Percentiles rank a stretch among this genome's conserved stretches.
Conservation (phyloP, 1,139 yeast genomes). For the Sugiyamaella novakii region DNA sequence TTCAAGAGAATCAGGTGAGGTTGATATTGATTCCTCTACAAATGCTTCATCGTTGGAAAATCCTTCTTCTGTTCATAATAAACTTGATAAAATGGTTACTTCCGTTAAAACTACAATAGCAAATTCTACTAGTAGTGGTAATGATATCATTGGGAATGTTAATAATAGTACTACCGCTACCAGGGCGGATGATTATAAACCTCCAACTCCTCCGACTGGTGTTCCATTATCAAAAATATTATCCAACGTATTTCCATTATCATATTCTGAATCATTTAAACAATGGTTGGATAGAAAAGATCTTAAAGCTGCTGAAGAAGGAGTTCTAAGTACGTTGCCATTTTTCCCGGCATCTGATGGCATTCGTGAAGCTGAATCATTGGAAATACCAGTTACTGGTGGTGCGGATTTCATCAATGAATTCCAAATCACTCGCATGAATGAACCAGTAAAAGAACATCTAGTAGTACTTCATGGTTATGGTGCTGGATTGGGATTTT, state of each 20-base stretch:
- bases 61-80: conserved; percentile 5
- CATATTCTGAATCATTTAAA: conserved; percentile 47
- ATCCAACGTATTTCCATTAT: conserved; percentile 41
- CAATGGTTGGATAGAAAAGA: conserved; percentile 50
- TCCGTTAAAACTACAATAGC: conserved; percentile 17
- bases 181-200: conserved; percentile 18
- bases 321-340: conserved; percentile 56
- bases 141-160: conserved; percentile 17
- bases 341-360: conserved; percentile 59
- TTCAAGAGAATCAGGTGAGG: not conserved
- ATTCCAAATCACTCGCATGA: conserved; percentile 45
- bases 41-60: not conserved
- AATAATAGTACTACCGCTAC: conserved; percentile 1
- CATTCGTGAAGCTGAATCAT: conserved; percentile 50
- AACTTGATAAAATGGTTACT: conserved; percentile 8
- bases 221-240: conserved; percentile 37
- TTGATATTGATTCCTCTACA: not conserved
- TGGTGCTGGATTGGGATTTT: conserved; percentile 87
- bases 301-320: conserved; percentile 47
- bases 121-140: conserved; percentile 17
- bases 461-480: conserved; percentile 85
- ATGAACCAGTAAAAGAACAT: conserved; percentile 30
- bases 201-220: conserved; percentile 43
- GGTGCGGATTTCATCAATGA: conserved; percentile 60
- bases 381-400: conserved; percentile 51